phyloP scores from a whole-genome alignment of 163 green algal genomes.

The Scenedesmus sp. region DNA sequence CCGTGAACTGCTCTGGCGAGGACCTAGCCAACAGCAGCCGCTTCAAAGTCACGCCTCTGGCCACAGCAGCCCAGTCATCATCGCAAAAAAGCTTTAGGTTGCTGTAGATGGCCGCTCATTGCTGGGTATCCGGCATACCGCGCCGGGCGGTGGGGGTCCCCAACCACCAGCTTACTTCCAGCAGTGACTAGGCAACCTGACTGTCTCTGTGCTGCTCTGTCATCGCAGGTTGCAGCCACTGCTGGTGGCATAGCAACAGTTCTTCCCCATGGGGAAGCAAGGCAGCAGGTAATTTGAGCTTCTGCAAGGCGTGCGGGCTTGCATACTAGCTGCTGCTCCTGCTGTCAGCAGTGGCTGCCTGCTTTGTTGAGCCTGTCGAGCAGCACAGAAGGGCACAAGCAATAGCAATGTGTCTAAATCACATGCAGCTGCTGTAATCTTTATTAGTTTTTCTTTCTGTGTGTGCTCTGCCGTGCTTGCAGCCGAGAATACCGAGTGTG shows the following conservation, averaged over 20 bases:
- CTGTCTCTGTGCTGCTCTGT: neutral
- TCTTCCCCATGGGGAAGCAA: constrained; percentile 5
- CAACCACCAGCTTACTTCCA: neutral
- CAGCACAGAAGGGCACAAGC: neutral
- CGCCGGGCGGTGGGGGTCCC: neutral
- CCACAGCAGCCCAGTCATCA: neutral
- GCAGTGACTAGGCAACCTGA: neutral
- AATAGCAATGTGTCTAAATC: neutral
- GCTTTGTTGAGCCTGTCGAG: neutral
- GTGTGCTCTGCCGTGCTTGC: neutral
- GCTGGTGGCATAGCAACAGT: neutral
- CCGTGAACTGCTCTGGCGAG: neutral
- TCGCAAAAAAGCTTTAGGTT: neutral
- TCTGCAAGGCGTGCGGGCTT: neutral
- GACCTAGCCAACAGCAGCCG: constrained; percentile 1
- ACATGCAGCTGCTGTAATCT: too few species aligned
- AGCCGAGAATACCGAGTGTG: constrained; percentile 52
- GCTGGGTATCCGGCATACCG: neutral
- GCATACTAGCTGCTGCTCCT: neutral
- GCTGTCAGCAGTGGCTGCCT: neutral
- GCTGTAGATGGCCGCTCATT: neutral
- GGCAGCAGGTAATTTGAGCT: neutral
- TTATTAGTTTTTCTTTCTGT: neutral
- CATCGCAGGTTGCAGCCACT: neutral
- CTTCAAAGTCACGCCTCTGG: neutral